phyloP scores from a whole-genome alignment of 306 rosid genomes.

The Vicia sativa region DNA sequence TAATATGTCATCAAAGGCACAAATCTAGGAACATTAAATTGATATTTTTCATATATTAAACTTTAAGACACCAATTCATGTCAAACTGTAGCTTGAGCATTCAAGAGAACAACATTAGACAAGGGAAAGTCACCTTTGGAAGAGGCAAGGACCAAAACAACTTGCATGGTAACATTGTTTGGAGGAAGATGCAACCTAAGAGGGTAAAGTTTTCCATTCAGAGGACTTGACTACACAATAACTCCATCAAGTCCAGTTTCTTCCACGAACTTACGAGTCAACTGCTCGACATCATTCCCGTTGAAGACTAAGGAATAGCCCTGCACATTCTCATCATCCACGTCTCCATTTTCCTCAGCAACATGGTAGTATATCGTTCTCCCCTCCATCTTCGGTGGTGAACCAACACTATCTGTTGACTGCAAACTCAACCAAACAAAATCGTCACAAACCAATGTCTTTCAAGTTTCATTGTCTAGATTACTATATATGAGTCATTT shows the following conservation, averaged over 20 bases:
- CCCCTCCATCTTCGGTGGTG: constrained; percentile 74
- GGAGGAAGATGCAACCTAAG: constrained; percentile 98
- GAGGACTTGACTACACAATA: constrained; percentile 76
- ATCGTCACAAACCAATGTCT: constrained; percentile 24
- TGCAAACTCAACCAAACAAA: constrained; percentile 38
- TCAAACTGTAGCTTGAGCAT: constrained; percentile 4
- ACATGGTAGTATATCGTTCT: constrained; percentile 83
- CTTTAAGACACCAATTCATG: not conserved
- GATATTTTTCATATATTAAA: constrained; percentile 7
- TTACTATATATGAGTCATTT: not conserved
- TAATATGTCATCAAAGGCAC: not conserved
- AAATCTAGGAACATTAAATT: constrained; percentile 3
- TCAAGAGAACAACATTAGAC: constrained; percentile 2
- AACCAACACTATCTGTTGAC: constrained; percentile 59
- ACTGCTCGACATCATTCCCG: constrained; percentile 76
- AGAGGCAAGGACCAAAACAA: constrained; percentile 60
- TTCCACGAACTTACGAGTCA: constrained; percentile 72
- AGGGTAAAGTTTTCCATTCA: constrained; percentile 83
- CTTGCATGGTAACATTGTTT: constrained; percentile 79
- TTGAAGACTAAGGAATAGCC: constrained; percentile 64
- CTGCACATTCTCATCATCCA: constrained; percentile 64
- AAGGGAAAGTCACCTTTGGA: constrained; percentile 62
- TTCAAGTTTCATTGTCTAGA: no score
- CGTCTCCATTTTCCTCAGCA: constrained; percentile 82
- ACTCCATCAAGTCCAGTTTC: constrained; percentile 76